Percentiles rank a stretch among this genome's conserved stretches.
Conservation (phyloP, 2,329 filamentous ascomycete species). For the Pseudogymnoascus sp. region DNA sequence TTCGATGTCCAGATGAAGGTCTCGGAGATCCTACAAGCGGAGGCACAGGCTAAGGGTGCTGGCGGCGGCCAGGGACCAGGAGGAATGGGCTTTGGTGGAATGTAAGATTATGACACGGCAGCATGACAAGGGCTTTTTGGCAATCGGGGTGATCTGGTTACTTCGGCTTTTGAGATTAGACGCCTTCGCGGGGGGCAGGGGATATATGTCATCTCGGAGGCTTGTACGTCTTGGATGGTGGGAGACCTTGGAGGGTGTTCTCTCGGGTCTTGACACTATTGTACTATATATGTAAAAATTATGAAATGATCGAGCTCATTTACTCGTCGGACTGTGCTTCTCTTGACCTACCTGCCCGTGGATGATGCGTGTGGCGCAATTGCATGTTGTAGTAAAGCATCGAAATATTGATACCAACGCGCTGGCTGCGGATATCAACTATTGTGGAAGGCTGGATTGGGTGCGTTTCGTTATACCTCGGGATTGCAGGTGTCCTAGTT, state of each 20-base stretch:
- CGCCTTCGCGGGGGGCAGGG: not conserved
- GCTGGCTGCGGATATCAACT: not conserved
- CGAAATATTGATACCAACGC: not conserved
- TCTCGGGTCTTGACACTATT: not conserved
- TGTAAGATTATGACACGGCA: constrained; percentile 26
- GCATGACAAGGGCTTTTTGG: not conserved
- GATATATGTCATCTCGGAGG: not conserved
- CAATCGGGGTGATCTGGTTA: not conserved
- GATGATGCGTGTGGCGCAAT: not conserved
- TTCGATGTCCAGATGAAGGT: constrained; percentile 98
- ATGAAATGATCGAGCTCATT: not conserved
- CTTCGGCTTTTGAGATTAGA: constrained; percentile 2
- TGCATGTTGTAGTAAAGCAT: not conserved
- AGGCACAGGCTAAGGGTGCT: constrained; percentile 60
- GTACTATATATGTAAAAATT: constrained; percentile 6
- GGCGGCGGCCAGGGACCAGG: constrained; percentile 39
- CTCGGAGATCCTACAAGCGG: constrained; percentile 89
- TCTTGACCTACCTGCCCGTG: not conserved
- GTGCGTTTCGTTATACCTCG: not conserved
- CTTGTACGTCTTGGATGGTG: not conserved
- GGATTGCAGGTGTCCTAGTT: not conserved
- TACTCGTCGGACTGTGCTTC: not conserved
- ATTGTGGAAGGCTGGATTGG: not conserved
- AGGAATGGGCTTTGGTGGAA: constrained; percentile 39
- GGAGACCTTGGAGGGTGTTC: not conserved